These are phyloP conservation scores for Barnettozyma wickerhamii DNA, from an alignment of 805 yeast species.

Conservation along the genomic window DNA sequence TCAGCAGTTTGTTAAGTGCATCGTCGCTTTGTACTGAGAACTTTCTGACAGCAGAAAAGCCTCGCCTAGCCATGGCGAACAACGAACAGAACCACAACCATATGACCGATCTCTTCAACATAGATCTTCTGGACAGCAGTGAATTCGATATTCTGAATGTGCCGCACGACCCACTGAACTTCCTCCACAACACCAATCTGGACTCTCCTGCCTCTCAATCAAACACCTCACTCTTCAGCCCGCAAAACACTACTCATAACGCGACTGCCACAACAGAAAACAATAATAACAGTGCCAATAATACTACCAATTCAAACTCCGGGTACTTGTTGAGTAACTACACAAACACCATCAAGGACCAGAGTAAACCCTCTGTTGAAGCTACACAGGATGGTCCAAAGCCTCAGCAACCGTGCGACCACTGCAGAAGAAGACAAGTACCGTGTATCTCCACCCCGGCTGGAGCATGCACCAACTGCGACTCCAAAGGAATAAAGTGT, in stretches of 20 bases:
- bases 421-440: constrained; percentile 75
- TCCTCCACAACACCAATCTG: constrained; percentile 6
- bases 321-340: background rate
- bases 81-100: background rate
- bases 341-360: constrained; percentile 1
- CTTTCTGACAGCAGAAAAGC: too few relatives aligned
- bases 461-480: constrained; percentile 64
- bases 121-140: constrained; percentile 14
- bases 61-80: background rate
- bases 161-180: constrained; percentile 17
- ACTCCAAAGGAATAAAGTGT: constrained; percentile 66
- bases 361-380: background rate
- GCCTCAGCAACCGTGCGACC: constrained; percentile 50
- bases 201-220: background rate
- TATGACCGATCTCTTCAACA: constrained; percentile 14
- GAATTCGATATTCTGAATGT: constrained; percentile 24
- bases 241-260: constrained; percentile 7
- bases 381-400: background rate
- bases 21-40: too few relatives aligned
- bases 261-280: background rate
- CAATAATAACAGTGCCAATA: constrained; percentile 4
- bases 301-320: background rate
- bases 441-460: constrained; percentile 71
- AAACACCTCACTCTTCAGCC: background rate
- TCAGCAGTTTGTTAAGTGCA: too few relatives aligned